Evolutionary conservation across 805 yeast species (phyloP), one percentile per base, ranked within the genome.

Genomic region (Kluyveromyces siamensis): DNA sequence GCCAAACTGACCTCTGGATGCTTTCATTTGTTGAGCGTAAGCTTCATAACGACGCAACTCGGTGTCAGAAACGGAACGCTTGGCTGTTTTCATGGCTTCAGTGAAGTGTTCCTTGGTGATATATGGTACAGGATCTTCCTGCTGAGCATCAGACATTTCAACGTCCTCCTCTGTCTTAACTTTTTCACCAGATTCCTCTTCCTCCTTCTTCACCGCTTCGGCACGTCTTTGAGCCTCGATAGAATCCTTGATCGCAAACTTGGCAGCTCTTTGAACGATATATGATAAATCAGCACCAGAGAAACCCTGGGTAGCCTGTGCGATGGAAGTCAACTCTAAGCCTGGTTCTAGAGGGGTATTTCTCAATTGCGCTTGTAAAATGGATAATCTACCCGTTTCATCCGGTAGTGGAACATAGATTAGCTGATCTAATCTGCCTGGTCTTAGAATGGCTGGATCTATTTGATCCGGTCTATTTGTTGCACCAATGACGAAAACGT

Each of bases 381-480:
- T 93, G 4, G 96, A 88, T 62, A 90, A 73, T 75, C 99, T 85
- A 27, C 96, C 98, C 50, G 71, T 76, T 72, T 89, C 96, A 69
- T 93, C 98, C 52, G 99, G 99, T 70, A 95, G 79, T 68, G 99
- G 99, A 56, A 93, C 99, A 66, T 95, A 93, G 61, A 93, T 93
- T 73, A 93, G 80, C 75, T 95, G 99, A 72, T 93, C 99, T 60
- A 93, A 81, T 77, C 99, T 86, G 62, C 99, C 99, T 10, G 99
- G 99, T 77, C 99, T 89, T 71, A 93, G 77, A 64, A 93, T 81
- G 36, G 99, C 99, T 21, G 99, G 98, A 67, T 93, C 99, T 59
- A 93, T 93, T 75, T 93, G 98, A 70, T 95, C 99, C 39, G 99
- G 99, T 76, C 99, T 83, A 73, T 93, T 93, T 49, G 99, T 93